These are phyloP conservation scores for Elaeis oleifera DNA, from an alignment of 202 grass and related monocot genomes.

Conservation along the genomic window DNA sequence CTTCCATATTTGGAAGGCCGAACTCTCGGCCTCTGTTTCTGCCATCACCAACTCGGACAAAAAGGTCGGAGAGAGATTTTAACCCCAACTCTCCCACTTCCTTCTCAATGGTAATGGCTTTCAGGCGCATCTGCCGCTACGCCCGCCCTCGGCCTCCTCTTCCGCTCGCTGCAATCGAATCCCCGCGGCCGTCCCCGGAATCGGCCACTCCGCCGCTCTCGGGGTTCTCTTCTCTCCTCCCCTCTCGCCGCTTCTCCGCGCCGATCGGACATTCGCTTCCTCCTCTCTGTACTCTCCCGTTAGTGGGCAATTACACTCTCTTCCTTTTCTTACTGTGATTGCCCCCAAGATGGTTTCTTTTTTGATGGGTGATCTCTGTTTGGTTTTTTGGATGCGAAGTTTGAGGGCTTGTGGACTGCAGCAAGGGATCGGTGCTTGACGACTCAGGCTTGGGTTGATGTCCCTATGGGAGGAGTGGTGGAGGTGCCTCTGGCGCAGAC, in stretches of 20 bases:
- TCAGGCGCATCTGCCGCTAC: no score
- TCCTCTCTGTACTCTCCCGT: not conserved
- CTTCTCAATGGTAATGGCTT: no score
- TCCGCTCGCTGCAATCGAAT: no score
- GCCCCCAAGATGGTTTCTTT: not conserved
- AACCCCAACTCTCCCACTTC: no score
- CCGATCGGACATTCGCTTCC: not conserved
- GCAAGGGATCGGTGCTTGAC: slow-evolving; percentile 28
- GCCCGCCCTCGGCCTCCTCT: no score
- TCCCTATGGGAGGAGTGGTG: slow-evolving; percentile 36
- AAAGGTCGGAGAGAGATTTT: no score
- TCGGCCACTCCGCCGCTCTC: not conserved
- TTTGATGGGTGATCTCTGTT: not conserved
- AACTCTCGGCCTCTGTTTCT: no score
- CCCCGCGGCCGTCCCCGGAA: not conserved
- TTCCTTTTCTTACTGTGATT: not conserved
- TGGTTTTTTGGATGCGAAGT: not conserved
- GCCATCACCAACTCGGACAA: no score
- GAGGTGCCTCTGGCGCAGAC: slow-evolving; percentile 86
- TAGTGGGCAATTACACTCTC: not conserved
- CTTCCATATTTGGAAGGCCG: no score
- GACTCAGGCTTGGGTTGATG: slow-evolving; percentile 26
- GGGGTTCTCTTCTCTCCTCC: slow-evolving; percentile 2
- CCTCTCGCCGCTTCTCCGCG: slow-evolving; percentile 2
- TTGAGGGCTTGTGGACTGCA: not conserved